Conservation (phyloP, 208 protist species). For the Wallacemonas sp. region DNA sequence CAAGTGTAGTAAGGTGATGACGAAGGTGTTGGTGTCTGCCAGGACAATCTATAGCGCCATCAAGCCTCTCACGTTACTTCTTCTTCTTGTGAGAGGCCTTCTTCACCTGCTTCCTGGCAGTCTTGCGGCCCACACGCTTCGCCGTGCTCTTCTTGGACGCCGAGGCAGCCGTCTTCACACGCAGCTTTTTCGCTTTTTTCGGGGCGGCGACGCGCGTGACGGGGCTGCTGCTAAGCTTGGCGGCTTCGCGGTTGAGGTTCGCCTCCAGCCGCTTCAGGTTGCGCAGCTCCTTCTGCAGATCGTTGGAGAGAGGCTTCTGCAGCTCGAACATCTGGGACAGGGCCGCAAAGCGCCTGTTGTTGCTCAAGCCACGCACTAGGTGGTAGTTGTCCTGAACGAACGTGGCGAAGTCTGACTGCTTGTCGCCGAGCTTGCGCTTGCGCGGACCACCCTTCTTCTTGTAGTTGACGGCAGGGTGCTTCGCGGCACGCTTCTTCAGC, state of each 20-base stretch:
- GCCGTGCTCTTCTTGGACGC: constrained; percentile 30
- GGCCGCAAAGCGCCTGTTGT: constrained; percentile 64
- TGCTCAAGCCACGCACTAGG: constrained; percentile 66
- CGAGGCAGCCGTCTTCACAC: constrained; percentile 21
- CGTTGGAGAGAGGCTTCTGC: constrained; percentile 50
- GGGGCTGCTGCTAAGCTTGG: not conserved
- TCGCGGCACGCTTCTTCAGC: constrained; percentile 62
- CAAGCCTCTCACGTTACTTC: no score
- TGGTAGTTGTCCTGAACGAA: constrained; percentile 83
- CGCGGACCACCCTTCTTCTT: constrained; percentile 32
- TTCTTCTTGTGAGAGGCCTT: constrained; percentile 11
- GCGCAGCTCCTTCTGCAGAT: constrained; percentile 59
- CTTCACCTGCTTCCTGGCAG: constrained; percentile 16
- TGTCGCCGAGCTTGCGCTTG: constrained; percentile 12
- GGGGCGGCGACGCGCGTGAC: constrained; percentile 3
- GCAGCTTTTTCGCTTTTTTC: constrained; percentile 18
- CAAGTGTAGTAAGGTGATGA: no score
- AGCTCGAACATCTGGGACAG: constrained; percentile 83
- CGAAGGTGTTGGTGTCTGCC: no score
- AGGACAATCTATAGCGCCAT: no score
- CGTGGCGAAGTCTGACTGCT: constrained; percentile 46
- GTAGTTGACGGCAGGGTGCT: constrained; percentile 51
- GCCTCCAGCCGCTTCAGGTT: constrained; percentile 24
- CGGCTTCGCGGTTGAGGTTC: constrained; percentile 23
- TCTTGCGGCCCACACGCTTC: constrained; percentile 15